Evolutionary conservation across 2,329 filamentous ascomycete species (phyloP), one percentile per base, ranked within the genome.

Genomic region (Colletotrichum sp.): DNA sequence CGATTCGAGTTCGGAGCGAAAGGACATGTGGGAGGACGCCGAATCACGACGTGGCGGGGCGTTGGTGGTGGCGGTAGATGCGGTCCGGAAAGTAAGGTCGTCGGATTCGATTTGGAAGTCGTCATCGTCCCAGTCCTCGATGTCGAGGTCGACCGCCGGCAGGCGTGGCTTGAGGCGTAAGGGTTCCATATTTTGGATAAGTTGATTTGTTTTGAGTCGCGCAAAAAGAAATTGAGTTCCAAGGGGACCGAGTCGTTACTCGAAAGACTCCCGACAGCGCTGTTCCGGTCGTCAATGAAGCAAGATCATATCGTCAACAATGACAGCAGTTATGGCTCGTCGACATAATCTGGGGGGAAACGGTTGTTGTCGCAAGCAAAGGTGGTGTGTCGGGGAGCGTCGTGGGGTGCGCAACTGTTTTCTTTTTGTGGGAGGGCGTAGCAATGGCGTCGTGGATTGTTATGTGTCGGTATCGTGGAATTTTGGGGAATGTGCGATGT

Each of bases 111-210:
- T 92, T 79, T 93, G 87, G 81, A 95, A 93, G 84, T 94, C 92
- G 80, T 94, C 94, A 82, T 96, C 92, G 81, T 96, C 94, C 92
- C 94, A 97, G 84, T 91, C 93, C 84, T 96, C 95, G 78, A 96
- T 89, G 21, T 88, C 86, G 75, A 92, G 90, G 83, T 90, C 89
- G 44, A 60, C 64, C 80, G 91, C 89, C 64, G 91, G 87, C 77
- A 86, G 86, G 71, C 89, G 86, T 57, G 86, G 85, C 82, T 91
- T 91, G 55, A 91, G 84, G 79, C 87, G 88, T 81, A 91, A 81
- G 59, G 89, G 85, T 67, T 91, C 91, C 89, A 93, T 92, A 76
- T 80, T 84, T 62, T 39, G 52, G 74, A 34, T 60, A 63, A 44
- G 49, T 65, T 69, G 60, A 32, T 32, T 69, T 69, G 64, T 65